These are phyloP conservation scores for Mucor racemosus DNA, from an alignment of 371 early-diverging fungal genomes.

Conservation along the genomic window DNA sequence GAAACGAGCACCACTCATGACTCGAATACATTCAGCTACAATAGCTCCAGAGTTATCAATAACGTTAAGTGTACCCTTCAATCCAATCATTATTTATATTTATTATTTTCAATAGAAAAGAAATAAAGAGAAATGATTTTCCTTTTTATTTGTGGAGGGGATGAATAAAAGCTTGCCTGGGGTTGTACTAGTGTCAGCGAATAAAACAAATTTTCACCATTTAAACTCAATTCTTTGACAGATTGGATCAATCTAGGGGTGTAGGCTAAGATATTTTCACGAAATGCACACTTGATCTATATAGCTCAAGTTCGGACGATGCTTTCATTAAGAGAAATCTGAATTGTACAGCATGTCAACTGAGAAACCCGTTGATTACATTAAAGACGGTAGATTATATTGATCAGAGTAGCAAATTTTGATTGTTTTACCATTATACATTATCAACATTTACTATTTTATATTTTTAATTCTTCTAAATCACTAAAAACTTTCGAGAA, in stretches of 20 bases:
- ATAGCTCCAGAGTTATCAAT: conserved; percentile 97
- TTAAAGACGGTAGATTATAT: too few relatives aligned
- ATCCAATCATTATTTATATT: conserved; percentile 72
- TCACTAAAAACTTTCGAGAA: too few relatives aligned
- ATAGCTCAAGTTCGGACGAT: too few relatives aligned
- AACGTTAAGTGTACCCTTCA: conserved; percentile 84
- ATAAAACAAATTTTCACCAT: neutral
- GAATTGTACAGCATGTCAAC: too few relatives aligned
- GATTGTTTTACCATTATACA: too few relatives aligned
- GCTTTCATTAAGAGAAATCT: too few relatives aligned
- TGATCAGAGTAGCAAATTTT: too few relatives aligned
- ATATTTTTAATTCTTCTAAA: too few relatives aligned
- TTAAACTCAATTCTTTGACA: conserved; percentile 2
- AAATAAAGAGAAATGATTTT: neutral
- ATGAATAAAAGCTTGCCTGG: neutral
- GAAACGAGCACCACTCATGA: conserved; percentile 83
- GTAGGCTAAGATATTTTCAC: neutral
- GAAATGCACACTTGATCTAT: too few relatives aligned
- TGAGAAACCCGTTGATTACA: too few relatives aligned
- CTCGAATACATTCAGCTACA: conserved; percentile 95
- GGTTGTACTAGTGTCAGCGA: neutral
- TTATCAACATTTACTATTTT: too few relatives aligned
- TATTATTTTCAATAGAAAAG: neutral
- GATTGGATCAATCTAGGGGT: neutral
- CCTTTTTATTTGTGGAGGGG: conserved; percentile 5